Evolutionary conservation across 192 early-diverging fungal genomes (phyloP), one percentile per base, ranked within the genome.

Genomic region (Rhizophlyctis rosea): DNA sequence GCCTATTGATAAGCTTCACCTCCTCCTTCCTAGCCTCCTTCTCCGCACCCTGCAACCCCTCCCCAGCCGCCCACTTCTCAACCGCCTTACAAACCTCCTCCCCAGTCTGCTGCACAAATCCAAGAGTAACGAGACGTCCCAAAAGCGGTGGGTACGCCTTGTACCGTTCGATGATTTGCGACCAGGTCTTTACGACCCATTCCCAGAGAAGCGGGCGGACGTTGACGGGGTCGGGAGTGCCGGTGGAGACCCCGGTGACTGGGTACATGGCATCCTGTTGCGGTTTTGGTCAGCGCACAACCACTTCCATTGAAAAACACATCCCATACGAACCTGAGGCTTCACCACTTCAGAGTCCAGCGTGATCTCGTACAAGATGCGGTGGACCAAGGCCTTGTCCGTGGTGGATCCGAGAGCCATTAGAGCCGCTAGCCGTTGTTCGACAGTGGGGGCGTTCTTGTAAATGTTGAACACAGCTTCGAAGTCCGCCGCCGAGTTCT

Each of bases 321-420:
- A 27, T 3, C 21, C n/a, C 5, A 50, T 4, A 3, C 3, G 16
- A 9, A 55, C 24, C 25, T 64, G 27, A 32, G 61, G 44, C 39
- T 56, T 52, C 44, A 92, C 76, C 1, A 81, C 80, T 64, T 92
- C 92, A 21, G 91, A 77, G 76, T 95, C 90, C 28, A 91, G 87
- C 1, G 89, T 72, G 51, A 94, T 86, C 57, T 91, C 87, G 44
- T 92, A 89, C 54, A 75, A 55, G 52, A 90, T 80, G 47, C 50
- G 47, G 61, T 91, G 81, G 56, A 87, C 80, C 61, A 77, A 62
- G 3, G 51, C 59, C 21, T 50, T 13, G 55, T 81, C 81, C 44
- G 76, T 64, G 34, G 71, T 73, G 27, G 70, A 67, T 4, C 86
- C 84, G 62, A 88, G 72, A 0, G 77, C 60, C 23, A 67, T 70